Evolutionary conservation across 2,329 filamentous ascomycete genomes (phyloP), one percentile per base, ranked within the genome.

Genomic region (Aspergillus puulaauensis): DNA sequence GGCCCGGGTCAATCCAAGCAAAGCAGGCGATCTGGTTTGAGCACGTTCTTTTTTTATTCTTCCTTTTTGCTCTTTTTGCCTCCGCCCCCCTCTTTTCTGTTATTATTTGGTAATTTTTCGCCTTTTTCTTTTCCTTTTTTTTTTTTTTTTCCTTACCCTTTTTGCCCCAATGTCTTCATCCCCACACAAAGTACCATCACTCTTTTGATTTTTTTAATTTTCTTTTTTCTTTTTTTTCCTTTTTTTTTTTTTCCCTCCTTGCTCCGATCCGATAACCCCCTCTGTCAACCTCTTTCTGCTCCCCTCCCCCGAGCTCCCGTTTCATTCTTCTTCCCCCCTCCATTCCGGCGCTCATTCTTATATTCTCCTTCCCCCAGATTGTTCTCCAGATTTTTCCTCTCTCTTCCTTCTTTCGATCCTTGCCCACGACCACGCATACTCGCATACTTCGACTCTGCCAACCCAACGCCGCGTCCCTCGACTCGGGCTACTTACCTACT

Each of bases 81-180:
- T 59, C 51, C 50, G 40, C 50, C 40, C 44, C 51, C 43, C 52
- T 53, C 58, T 65, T 59, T 59, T 40, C 54, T 49, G 54, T 56
- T 54, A 23, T 23, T 51, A 53, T 61, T 54, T 54, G 52, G 44
- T 54, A 54, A 54, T 54, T 58, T 59, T 52, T 54, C 52, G 43
- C 60, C 53, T 60, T 59, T 61, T 60, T 51, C 52, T 62, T 58
- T 68, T 58, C 61, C 66, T 64, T 64, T 51, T 54, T 62, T 58
- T 68, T 58, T 68, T 58, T 61, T 66, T 65, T 64, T 69, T 37
- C 39, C 54, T 62, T 61, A 31, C 27, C 9, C 60, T 62, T 64
- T 64, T 61, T 64, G 50, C 52, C 62, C 60, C 58, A 58, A 60
- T 72, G 76, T 77, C 50, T 52, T 65, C 68, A 73, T 64, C 60